phyloP scores from a whole-genome alignment of 148 eudicot genomes.

The Chenopodium formosanum region DNA sequence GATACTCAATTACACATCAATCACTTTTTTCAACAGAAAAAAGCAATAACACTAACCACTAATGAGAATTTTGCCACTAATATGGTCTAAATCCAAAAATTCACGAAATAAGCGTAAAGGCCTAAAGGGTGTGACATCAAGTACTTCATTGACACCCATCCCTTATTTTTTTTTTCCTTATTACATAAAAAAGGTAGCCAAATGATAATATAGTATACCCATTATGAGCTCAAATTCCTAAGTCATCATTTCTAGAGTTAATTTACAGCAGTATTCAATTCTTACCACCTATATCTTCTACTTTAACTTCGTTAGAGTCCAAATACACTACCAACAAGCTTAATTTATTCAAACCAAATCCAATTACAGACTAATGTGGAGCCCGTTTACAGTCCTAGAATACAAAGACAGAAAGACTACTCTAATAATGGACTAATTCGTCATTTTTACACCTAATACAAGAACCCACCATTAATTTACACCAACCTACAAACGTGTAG shows the following conservation, averaged over 20 bases:
- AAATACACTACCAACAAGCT: neutral
- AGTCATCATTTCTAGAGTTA: neutral
- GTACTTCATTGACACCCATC: neutral
- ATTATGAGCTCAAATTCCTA: neutral
- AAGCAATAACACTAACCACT: neutral
- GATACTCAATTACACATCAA: too few species aligned
- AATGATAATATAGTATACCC: too few species aligned
- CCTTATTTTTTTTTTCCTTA: neutral
- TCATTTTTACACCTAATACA: neutral
- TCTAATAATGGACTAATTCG: neutral
- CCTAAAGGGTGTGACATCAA: too few species aligned
- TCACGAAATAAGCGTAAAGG: neutral
- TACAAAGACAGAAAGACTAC: too few species aligned
- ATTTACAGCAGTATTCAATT: neutral
- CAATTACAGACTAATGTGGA: neutral
- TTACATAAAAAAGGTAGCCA: neutral
- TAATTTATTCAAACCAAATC: neutral
- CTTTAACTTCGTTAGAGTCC: neutral
- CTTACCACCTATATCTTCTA: neutral
- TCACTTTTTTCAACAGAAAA: too few species aligned
- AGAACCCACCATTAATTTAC: neutral
- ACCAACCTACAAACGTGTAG: neutral
- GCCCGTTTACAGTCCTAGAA: neutral
- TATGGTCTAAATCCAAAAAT: neutral
- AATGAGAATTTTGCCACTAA: neutral